Evolutionary conservation across 2,329 filamentous ascomycete species (phyloP).

Genomic region (Penicillium sp.): DNA sequence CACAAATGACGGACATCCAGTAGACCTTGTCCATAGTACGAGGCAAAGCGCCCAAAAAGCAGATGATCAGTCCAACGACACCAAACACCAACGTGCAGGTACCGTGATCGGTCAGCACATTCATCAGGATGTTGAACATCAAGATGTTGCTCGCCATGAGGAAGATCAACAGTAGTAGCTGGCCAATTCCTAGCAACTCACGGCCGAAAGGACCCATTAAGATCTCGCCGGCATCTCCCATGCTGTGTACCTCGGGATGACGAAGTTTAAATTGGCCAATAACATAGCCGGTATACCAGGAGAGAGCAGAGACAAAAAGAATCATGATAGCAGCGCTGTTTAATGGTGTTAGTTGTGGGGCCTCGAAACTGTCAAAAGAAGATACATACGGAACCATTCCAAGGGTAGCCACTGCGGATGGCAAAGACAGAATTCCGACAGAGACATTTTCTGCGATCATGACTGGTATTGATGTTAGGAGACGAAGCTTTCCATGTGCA

Average conservation of each 20-base stretch:
- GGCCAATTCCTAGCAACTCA: conserved; percentile 60
- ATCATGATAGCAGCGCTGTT: conserved; percentile 53
- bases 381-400: conserved; percentile 52
- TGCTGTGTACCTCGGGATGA: conserved; percentile 61
- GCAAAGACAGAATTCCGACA: conserved; percentile 57
- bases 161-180: conserved; percentile 64
- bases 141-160: conserved; percentile 69
- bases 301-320: conserved; percentile 52
- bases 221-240: conserved; percentile 65
- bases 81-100: conserved; percentile 64
- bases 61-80: conserved; percentile 58
- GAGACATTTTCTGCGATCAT: conserved; percentile 61
- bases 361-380: neutral
- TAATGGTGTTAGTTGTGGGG: neutral
- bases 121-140: conserved; percentile 66
- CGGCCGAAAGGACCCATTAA: conserved; percentile 62
- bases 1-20: conserved; percentile 59
- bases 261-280: conserved; percentile 58
- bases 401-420: conserved; percentile 52
- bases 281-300: conserved; percentile 59
- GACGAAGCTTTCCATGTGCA: neutral
- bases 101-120: conserved; percentile 59
- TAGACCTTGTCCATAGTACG: conserved; percentile 62
- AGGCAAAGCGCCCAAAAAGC: conserved; percentile 58
- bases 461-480: conserved; percentile 34